phyloP scores from a whole-genome alignment of 192 early-diverging fungal genomes.

The Backusella sp. region DNA sequence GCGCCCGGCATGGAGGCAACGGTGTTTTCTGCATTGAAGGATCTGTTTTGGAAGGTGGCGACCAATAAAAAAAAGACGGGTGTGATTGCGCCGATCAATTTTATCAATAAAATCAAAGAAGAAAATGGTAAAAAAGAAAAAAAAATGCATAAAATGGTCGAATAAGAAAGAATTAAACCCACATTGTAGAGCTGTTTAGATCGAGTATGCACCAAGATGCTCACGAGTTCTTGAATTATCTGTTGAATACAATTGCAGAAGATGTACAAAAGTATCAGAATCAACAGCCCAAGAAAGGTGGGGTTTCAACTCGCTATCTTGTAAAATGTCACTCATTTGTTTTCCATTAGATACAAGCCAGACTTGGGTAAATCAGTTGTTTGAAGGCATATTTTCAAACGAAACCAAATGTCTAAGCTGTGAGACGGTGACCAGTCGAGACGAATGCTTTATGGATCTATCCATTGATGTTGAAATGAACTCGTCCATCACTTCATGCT shows the following conservation, averaged over 20 bases:
- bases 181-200: slow-evolving; percentile 76
- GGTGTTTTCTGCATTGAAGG: slow-evolving; percentile 80
- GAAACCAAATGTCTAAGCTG: slow-evolving; percentile 97
- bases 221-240: slow-evolving; percentile 95
- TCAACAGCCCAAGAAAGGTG: slow-evolving; percentile 34
- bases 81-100: slow-evolving; percentile 77
- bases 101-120: slow-evolving; percentile 87
- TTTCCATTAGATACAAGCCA: slow-evolving; percentile 13
- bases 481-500: slow-evolving; percentile 87
- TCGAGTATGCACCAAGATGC: slow-evolving; percentile 96
- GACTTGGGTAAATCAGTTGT: slow-evolving; percentile 94
- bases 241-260: slow-evolving; percentile 90
- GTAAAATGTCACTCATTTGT: neutral
- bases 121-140: slow-evolving; percentile 70
- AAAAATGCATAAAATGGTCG: neutral
- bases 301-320: neutral
- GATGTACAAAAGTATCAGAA: slow-evolving; percentile 67
- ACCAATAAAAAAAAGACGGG: slow-evolving; percentile 82
- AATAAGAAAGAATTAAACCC: neutral
- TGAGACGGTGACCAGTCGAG: slow-evolving; percentile 90
- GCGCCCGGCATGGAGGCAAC: slow-evolving; percentile 67
- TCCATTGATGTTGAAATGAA: slow-evolving; percentile 96
- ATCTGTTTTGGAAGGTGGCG: slow-evolving; percentile 81
- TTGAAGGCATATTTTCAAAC: slow-evolving; percentile 93
- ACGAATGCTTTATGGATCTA: slow-evolving; percentile 96